These are phyloP conservation scores for Astragalus membranaceus DNA, from an alignment of 306 rosid species.

Conservation along the genomic window DNA sequence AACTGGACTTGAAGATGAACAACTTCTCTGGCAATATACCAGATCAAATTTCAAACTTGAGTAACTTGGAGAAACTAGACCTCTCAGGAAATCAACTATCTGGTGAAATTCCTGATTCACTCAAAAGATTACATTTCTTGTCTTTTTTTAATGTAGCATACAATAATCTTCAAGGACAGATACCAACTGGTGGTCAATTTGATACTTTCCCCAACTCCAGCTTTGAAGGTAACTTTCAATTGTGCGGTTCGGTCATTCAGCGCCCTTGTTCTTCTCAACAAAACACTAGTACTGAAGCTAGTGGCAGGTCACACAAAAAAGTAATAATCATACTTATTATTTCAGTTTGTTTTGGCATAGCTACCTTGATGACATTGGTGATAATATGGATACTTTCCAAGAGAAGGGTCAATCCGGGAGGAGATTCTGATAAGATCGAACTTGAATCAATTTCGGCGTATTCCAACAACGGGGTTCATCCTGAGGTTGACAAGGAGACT, in stretches of 20 bases:
- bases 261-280: conserved; percentile 45
- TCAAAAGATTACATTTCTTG: conserved; percentile 63
- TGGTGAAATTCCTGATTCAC: conserved; percentile 75
- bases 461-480: conserved; percentile 48
- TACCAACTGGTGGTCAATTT: conserved; percentile 83
- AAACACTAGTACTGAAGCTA: background rate
- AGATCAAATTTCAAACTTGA: conserved; percentile 50
- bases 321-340: conserved; percentile 38
- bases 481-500: conserved; percentile 56
- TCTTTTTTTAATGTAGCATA: conserved; percentile 73
- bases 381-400: conserved; percentile 72
- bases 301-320: conserved; percentile 34
- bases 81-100: conserved; percentile 61
- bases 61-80: conserved; percentile 71
- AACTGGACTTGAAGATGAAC: conserved; percentile 55
- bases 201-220: conserved; percentile 60
- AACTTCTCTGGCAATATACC: conserved; percentile 74
- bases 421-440: conserved; percentile 60
- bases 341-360: conserved; percentile 42
- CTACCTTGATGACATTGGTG: conserved; percentile 36
- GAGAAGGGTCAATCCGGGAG: conserved; percentile 79
- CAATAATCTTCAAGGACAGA: conserved; percentile 69
- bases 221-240: conserved; percentile 57
- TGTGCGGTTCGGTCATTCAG: conserved; percentile 57
- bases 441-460: conserved; percentile 51